Evolutionary conservation across 202 grass and related monocot genomes (phyloP).

Genomic region (Panicum hallii): DNA sequence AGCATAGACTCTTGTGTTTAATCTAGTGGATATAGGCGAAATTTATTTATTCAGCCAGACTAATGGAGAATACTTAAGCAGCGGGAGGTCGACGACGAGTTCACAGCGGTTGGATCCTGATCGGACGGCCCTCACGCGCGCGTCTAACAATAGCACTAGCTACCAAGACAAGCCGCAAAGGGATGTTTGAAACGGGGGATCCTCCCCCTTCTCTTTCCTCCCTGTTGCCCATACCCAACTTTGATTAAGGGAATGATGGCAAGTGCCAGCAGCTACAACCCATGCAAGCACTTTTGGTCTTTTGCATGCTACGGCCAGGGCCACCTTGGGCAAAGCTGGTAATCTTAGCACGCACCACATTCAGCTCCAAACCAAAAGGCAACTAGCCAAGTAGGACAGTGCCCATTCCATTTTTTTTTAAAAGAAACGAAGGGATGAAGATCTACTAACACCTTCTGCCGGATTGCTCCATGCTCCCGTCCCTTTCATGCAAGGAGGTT

Average conservation of each 20-base stretch:
- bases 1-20: too few species aligned
- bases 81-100: too few species aligned
- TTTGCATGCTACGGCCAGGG: conserved; percentile 48
- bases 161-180: too few species aligned
- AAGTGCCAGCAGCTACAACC: conserved; percentile 52
- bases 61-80: too few species aligned
- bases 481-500: conserved; percentile 42
- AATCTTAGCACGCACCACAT: conserved; percentile 27
- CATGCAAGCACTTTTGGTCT: conserved; percentile 64
- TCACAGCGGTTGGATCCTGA: too few species aligned
- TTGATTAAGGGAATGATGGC: conserved; percentile 79
- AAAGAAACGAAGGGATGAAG: conserved; percentile 6
- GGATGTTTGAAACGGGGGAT: conserved; percentile 22
- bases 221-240: background rate
- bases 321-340: conserved; percentile 36
- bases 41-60: too few species aligned
- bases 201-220: background rate
- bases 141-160: too few species aligned
- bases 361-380: conserved; percentile 39
- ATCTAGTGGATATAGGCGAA: too few species aligned
- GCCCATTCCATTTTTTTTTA: background rate
- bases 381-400: conserved; percentile 2
- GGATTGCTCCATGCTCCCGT: conserved; percentile 49
- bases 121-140: too few species aligned
- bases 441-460: conserved; percentile 16